Conservation (phyloP, 495 filamentous ascomycete genomes). For the Annulohypoxylon moriforme region DNA sequence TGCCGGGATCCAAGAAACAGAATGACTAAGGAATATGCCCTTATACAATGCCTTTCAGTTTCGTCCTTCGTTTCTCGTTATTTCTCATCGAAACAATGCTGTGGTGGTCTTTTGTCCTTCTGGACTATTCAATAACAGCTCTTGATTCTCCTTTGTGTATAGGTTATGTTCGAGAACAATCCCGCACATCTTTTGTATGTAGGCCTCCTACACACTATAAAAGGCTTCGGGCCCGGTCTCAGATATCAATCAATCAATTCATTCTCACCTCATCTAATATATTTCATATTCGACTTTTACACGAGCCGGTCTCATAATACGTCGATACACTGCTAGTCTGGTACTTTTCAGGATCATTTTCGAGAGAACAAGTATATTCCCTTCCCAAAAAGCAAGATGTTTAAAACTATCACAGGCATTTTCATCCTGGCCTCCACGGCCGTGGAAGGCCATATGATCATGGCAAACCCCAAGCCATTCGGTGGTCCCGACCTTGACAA, state of each 20-base stretch:
- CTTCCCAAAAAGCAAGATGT: neutral
- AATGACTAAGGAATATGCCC: neutral
- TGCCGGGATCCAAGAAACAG: too few species aligned
- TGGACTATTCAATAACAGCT: neutral
- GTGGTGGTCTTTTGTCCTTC: neutral
- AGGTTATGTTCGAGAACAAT: conserved; percentile 25
- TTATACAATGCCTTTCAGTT: neutral
- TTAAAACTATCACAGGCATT: neutral
- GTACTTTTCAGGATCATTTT: conserved; percentile 6
- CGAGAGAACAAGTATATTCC: neutral
- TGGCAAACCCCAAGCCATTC: conserved; percentile 77
- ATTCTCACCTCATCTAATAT: neutral
- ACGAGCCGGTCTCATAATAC: conserved; percentile 27
- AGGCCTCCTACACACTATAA: neutral
- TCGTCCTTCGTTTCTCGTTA: neutral
- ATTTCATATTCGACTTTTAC: neutral
- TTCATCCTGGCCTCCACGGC: conserved; percentile 56
- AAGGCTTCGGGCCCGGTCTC: neutral
- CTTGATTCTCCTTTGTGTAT: neutral
- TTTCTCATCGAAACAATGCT: conserved; percentile 5
- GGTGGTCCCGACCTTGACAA: conserved; percentile 56
- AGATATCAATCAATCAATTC: neutral
- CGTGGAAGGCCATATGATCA: conserved; percentile 75
- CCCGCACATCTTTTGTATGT: neutral
- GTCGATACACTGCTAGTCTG: conserved; percentile 23